A percentile compares a stretch with the other conserved stretches of the same genome.
These are phyloP conservation scores for Kuraishia hungarica DNA, from an alignment of 805 yeast species.

Conservation along the genomic window DNA sequence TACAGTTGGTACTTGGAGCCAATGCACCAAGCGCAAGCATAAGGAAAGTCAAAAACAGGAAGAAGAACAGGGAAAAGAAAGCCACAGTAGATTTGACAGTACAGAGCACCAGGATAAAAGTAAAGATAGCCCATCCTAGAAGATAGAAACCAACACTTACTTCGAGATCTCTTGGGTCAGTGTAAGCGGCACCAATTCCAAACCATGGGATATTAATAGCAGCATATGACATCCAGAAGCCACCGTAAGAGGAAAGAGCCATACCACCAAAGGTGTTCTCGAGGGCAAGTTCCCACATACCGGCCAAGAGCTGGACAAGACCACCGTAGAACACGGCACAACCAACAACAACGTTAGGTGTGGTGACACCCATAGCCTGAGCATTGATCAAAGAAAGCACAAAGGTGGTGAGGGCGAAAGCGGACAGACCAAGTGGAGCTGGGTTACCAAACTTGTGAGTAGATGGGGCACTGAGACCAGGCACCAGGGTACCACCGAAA, in stretches of 20 bases:
- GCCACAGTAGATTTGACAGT: constrained; percentile 49
- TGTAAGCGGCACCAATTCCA: constrained; percentile 43
- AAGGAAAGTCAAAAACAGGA: constrained; percentile 47
- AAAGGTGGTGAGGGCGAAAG: constrained; percentile 62
- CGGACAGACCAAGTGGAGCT: constrained; percentile 66
- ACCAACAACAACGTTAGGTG: constrained; percentile 55
- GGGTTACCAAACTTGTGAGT: constrained; percentile 61
- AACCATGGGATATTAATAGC: constrained; percentile 53
- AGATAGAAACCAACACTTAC: constrained; percentile 52
- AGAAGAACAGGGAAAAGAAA: constrained; percentile 43
- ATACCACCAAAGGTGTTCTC: constrained; percentile 75
- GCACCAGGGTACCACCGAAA: constrained; percentile 78
- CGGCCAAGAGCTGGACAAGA: constrained; percentile 60
- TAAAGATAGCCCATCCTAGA: constrained; percentile 58
- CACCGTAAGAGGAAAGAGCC: constrained; percentile 53
- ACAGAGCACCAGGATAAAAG: constrained; percentile 47
- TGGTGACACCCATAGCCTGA: constrained; percentile 59
- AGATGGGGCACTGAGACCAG: constrained; percentile 56
- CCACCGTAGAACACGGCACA: constrained; percentile 70
- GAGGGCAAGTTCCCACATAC: constrained; percentile 67
- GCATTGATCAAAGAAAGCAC: constrained; percentile 56
- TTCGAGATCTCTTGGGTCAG: constrained; percentile 31
- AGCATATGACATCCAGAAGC: constrained; percentile 73
- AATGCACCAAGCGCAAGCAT: constrained; percentile 42
- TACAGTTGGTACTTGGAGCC: constrained; percentile 29